A percentile compares a stretch with the other conserved stretches of the same genome.
phyloP scores from a whole-genome alignment of 1,139 yeast species.

The Blastobotrys apis region DNA sequence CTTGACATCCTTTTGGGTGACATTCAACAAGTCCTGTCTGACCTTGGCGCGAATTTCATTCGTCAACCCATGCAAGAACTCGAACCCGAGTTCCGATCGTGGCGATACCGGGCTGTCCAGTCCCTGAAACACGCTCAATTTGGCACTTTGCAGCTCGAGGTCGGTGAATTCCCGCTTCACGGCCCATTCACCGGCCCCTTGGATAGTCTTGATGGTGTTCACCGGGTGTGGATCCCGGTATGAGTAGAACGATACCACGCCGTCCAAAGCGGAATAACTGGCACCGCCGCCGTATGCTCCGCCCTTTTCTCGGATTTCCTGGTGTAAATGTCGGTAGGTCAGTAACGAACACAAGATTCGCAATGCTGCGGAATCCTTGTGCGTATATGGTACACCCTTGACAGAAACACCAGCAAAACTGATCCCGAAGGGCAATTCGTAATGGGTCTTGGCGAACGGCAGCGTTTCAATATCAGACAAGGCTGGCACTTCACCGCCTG shows the following conservation, averaged over 20 bases:
- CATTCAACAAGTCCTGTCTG: constrained; percentile 67
- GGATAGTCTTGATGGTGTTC: constrained; percentile 60
- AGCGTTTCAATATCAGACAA: constrained; percentile 15
- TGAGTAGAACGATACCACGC: constrained; percentile 75
- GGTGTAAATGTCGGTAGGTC: constrained; percentile 79
- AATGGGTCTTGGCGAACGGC: constrained; percentile 41
- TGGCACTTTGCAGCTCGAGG: constrained; percentile 80
- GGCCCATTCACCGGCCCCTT: constrained; percentile 55
- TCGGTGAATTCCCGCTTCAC: constrained; percentile 48
- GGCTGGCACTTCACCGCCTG: constrained; percentile 9
- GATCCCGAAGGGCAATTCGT: constrained; percentile 84
- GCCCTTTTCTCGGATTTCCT: constrained; percentile 89
- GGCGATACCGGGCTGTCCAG: constrained; percentile 88
- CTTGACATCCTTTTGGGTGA: constrained; percentile 56
- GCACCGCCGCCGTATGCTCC: constrained; percentile 99
- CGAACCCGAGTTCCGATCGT: constrained; percentile 66
- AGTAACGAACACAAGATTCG: constrained; percentile 77
- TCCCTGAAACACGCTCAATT: constrained; percentile 82
- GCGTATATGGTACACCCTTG: constrained; percentile 61
- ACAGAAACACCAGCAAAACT: constrained; percentile 73
- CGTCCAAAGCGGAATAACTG: constrained; percentile 74
- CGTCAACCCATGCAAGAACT: constrained; percentile 65
- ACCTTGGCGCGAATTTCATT: constrained; percentile 78
- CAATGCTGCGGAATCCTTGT: constrained; percentile 76
- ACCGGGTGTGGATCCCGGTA: constrained; percentile 90